phyloP scores from a whole-genome alignment of 2,329 filamentous ascomycete species.

The Bimuria novae-zelandiae region DNA sequence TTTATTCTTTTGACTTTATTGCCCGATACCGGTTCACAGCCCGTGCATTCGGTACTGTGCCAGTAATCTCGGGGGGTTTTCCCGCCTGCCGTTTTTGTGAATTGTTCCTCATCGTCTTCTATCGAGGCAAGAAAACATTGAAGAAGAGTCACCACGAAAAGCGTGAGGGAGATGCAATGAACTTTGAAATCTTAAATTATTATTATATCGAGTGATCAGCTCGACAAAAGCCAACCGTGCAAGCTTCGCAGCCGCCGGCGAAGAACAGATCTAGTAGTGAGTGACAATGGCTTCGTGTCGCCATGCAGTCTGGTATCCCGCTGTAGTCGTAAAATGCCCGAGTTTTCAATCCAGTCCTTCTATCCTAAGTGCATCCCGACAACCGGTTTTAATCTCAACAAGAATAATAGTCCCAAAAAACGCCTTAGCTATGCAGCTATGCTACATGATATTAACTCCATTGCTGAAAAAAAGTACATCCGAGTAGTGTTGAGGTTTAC shows the following conservation, averaged over 20 bases:
- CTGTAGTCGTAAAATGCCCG: slow-evolving; percentile 5
- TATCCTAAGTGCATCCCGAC: neutral
- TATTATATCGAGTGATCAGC: slow-evolving; percentile 7
- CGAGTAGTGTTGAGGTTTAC: slow-evolving; percentile 1
- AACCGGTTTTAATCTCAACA: neutral
- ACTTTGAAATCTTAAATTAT: slow-evolving; percentile 6
- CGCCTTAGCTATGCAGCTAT: slow-evolving; percentile 6
- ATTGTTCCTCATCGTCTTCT: neutral
- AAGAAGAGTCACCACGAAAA: too few species aligned
- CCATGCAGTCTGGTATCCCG: slow-evolving; percentile 10
- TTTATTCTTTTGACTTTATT: neutral
- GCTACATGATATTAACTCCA: slow-evolving; percentile 3
- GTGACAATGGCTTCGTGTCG: slow-evolving; percentile 7
- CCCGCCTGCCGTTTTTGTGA: neutral
- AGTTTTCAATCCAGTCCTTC: neutral
- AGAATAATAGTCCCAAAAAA: neutral
- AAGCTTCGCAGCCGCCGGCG: neutral
- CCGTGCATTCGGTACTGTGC: neutral
- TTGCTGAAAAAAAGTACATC: neutral
- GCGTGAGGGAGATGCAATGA: neutral
- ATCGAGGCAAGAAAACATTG: neutral
- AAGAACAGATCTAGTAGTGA: slow-evolving; percentile 3
- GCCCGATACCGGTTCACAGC: neutral
- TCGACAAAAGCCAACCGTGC: neutral
- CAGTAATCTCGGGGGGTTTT: neutral